Base-by-base conservation (phyloP, 305 asterid species). In the Fraxinus albicans region DNA sequence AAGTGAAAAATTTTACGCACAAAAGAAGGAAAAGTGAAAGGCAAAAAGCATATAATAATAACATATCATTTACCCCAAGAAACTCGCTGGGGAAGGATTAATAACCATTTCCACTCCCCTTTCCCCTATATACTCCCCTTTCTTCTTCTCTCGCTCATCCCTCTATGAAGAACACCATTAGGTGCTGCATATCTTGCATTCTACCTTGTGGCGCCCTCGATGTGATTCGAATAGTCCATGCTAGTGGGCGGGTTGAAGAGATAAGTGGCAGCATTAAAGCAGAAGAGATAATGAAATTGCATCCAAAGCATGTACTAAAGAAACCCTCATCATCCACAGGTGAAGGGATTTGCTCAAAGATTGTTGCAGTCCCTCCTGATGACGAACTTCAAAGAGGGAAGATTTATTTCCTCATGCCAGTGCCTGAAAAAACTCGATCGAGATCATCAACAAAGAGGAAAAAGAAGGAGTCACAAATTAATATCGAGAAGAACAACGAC, bases 141-240 rank as follows among this genome's bases (percentile, higher is more conserved):
- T 63, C 23, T 10, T 60, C 34, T 67, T 40, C 29, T 42, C 50
- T 38, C 9, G 10, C 38, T 33, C 44, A 63, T 76, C 35, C 29
- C 73, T 67, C 35, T 25, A 95, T 95, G 99, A 94, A 85, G 86
- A 90, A 90, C 87, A 79, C 91, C 31, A 89, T 95, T 40, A 89
- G 96, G 79, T 95, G 99, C 87, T 95, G 98, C 97, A 95, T 95
- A 90, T 95, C 99, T 21, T 95, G 99, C 94, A 95, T 95, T 86
- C 93, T 95, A 17, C 99, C 99, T 5, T 95, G 98, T 82, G 99
- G 99, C 6, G 90, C 94, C 13, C 97, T 95, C 15, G 99, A 95
- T 86, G 99, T 95, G 83, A 88, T 95, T 86, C 90, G 99, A 63
- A 92, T 95, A 44, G 99, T 95, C 19, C 99, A 95, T 78, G 84